These are phyloP conservation scores for Psidium friedrichsthalianum DNA, from an alignment of 345 rosid species.

Conservation along the genomic window DNA sequence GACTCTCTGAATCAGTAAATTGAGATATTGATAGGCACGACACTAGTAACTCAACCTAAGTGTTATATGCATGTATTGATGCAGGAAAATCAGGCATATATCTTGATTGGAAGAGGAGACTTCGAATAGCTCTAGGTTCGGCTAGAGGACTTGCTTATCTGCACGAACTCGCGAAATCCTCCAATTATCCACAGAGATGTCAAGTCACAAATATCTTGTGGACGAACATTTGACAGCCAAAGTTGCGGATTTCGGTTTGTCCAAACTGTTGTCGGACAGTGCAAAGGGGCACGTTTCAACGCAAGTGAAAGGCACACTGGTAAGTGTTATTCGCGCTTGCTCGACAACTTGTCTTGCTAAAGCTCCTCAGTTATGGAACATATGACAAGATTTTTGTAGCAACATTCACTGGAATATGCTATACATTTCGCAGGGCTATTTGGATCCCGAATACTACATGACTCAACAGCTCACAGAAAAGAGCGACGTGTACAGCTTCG, in stretches of 20 bases:
- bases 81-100: conserved; percentile 54
- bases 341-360: neutral
- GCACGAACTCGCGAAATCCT: conserved; percentile 92
- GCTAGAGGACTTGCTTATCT: conserved; percentile 89
- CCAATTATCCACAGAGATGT: conserved; percentile 95
- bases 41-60: neutral
- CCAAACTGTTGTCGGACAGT: conserved; percentile 82
- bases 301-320: conserved; percentile 98
- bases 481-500: conserved; percentile 96
- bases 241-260: conserved; percentile 95
- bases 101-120: conserved; percentile 86
- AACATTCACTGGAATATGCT: neutral
- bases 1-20: neutral
- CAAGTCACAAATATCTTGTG: conserved; percentile 74
- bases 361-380: neutral
- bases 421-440: conserved; percentile 51
- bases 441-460: conserved; percentile 98
- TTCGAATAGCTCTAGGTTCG: conserved; percentile 76
- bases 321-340: conserved; percentile 7
- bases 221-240: conserved; percentile 84
- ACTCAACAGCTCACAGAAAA: conserved; percentile 89
- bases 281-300: conserved; percentile 92
- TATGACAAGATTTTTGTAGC: neutral
- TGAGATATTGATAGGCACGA: neutral
- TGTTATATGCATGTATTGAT: neutral